A percentile compares a stretch with the other conserved stretches of the same genome.
Conservation (phyloP, 331 rosid species). For the Dryas integrifolia region DNA sequence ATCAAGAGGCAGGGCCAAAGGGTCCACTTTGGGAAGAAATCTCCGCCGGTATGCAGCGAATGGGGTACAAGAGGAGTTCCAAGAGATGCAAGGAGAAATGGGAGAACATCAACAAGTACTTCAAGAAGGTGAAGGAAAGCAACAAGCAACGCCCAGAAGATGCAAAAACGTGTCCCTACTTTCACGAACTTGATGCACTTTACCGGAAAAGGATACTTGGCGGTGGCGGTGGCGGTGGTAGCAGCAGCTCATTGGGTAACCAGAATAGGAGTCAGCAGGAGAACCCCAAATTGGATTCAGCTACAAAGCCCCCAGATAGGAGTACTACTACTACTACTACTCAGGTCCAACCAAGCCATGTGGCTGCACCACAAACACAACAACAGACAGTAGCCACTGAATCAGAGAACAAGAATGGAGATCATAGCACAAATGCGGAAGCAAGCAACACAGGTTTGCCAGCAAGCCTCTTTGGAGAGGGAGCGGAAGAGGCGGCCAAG, state of each 20-base stretch:
- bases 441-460: constrained; percentile 15
- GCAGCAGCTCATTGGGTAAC: constrained; percentile 17
- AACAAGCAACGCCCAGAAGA: constrained; percentile 46
- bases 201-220: constrained; percentile 38
- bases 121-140: constrained; percentile 52
- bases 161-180: constrained; percentile 50
- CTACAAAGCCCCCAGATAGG: not conserved
- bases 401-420: constrained; percentile 22
- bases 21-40: constrained; percentile 54
- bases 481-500: constrained; percentile 29
- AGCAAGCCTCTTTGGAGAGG: constrained; percentile 26
- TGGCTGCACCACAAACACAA: constrained; percentile 17
- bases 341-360: not conserved
- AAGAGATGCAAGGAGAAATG: constrained; percentile 55
- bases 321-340: not conserved
- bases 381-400: not conserved
- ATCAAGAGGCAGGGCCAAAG: constrained; percentile 46
- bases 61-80: constrained; percentile 47
- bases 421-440: constrained; percentile 2
- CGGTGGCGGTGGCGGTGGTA: constrained; percentile 15
- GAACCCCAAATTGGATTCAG: constrained; percentile 6
- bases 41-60: constrained; percentile 28
- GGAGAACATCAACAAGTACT: constrained; percentile 53
- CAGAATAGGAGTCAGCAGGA: constrained; percentile 12
- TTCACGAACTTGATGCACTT: constrained; percentile 45